Evolutionary conservation across 495 filamentous ascomycete species (phyloP), one percentile per base, ranked within the genome.

Genomic region (Coniosporium apollinis): DNA sequence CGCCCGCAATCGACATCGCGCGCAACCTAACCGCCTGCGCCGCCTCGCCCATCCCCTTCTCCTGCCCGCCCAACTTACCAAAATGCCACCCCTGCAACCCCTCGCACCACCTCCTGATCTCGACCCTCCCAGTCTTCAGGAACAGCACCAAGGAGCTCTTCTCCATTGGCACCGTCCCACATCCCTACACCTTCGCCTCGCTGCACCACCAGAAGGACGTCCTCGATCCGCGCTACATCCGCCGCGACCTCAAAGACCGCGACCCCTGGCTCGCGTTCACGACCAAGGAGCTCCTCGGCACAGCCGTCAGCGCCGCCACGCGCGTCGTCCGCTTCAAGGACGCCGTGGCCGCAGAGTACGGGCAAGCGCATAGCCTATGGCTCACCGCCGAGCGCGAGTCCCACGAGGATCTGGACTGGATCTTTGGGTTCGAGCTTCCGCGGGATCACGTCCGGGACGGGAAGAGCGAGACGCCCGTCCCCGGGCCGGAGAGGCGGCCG

Each of bases 131-230:
- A 4, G 22, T 45, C 13, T 55, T 49, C 48, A 47, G 47, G 18
- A 62, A 62, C 41, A 39, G 30, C 4, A 46, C 52, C 38, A 13
- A 7, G 8, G 61, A 60, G 6, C 46, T 74, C 10, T 94, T 82
- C 60, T 82, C 77, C 13, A 82, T 96, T 44, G 84, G 76, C 45
- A 78, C 72, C 5, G 73, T 96, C 4, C 87, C 89, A 0, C 89
- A 97, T 46, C 89, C 89, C 0, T 92, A 81, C 57, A 93, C 86
- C 7, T 58, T 83, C 7, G 62, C 73, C 30, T 67, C 70, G 13
- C 60, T 97, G 3, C 65, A 62, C 3, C 50, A 59, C 33, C 51
- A 58, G 4, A 51, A 57, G 3, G 61, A 69, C 1, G 59, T 69
- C 2, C 54, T 83, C 19, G 69, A 72, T 33, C 60, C 72, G 1